Evolutionary conservation across 2,329 filamentous ascomycete species (phyloP), one percentile per base, ranked within the genome.

Genomic region (Mycosphaerelloides madeirae): DNA sequence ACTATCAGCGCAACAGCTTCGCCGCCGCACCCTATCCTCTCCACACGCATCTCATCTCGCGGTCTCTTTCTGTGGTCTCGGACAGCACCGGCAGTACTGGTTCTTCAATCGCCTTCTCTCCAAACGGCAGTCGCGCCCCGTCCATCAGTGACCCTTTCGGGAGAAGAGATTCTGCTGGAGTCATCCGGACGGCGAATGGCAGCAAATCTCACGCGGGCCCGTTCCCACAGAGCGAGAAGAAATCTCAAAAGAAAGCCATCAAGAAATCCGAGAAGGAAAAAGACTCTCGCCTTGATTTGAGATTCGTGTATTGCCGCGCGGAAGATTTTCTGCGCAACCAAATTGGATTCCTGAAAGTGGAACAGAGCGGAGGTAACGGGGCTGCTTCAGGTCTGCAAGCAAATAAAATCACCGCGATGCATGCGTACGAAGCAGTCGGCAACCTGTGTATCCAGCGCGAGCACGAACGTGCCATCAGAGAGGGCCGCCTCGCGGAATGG

Each of bases 211-310:
- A 8, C 42, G 19, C 14, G 35, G 8, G 7, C 22, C 11, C 12
- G 18, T 12, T 19, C 18, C 7, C 29, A 20, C 18, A 13, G 31
- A 8, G 6, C 32, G n/a, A 16, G n/a, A n/a, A n/a, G n/a, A n/a
- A n/a, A n/a, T n/a, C n/a, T n/a, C n/a, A 20, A 19, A 29, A 31
- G 14, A 44, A 41, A 13, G 45, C 46, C 11, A 32, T 33, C 31
- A 53, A 53, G 48, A 55, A 55, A 32, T 50, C 44, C 7, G 41
- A 47, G 12, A 55, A 55, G 15, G 53, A 55, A 31, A 49, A 55
- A 41, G 25, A 29, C 19, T 46, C 44, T 39, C 44, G 53, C 22
- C 28, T 20, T 19, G 32, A 49, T n/a, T 50, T 49, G 31, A 48
- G 22, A 29, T 31, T 38, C 2, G 45, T 49, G 29, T 41, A 48